Base-by-base conservation (phyloP, 345 rosid species). In the Zanthoxylum bungeanum region DNA sequence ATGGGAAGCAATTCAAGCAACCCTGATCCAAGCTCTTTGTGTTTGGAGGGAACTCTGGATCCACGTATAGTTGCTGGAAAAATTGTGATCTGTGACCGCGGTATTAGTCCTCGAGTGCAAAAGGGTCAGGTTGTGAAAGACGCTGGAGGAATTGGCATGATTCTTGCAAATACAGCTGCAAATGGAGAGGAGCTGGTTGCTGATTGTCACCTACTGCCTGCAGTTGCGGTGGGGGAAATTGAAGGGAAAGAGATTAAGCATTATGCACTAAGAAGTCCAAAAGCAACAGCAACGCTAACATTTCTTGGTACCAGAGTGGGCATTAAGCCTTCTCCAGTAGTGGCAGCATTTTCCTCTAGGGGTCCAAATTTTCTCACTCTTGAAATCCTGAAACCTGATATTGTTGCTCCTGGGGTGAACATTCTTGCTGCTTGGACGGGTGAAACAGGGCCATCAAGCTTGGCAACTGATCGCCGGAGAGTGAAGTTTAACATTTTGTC, bases 121-220 rank as follows among this genome's bases (percentile, higher is more conserved):
- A 89, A 87, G 68, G 94, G 97, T 46, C 81, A 81, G 71, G 88
- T 80, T 17, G 94, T 89, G 70, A 87, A 84, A 73, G 76, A 79
- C 39, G 87, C 92, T 0, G 94, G 97, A 31, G 97, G 97, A 1
- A 49, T 89, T 3, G 97, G 92, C 16, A 85, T 88, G 86, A 77
- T 91, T 33, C 73, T 89, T 51, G 71, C 91, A 14, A 86, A 91
- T 60, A 84, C 91, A 0, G 87, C 70, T 0, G 85, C 88, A n/a
- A 91, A 93, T 52, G 98, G 98, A 16, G 97, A 91, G 76, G 97
- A 93, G 79, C 87, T 93, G 5, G 96, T 93, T 30, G 98, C 97
- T 14, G 97, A 93, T 33, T 76, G 91, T 73, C 98, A 93, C 82
- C 79, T 93, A 9, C 79, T 93, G 44, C 98, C 98, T 3, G 85